phyloP scores from a whole-genome alignment of 1,284 basidiomycete genomes.

The Cystobasidium slooffiae region DNA sequence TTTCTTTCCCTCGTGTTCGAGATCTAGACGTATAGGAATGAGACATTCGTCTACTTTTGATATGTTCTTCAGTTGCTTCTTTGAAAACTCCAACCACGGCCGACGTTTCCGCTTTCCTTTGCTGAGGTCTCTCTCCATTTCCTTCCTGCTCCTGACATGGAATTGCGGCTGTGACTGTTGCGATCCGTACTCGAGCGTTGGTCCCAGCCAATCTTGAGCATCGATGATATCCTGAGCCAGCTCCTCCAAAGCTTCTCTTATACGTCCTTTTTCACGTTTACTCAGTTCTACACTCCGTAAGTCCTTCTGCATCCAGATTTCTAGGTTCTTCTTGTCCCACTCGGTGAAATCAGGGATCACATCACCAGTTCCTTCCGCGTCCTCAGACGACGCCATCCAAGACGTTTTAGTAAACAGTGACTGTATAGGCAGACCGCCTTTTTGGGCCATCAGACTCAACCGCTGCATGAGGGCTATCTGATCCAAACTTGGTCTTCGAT shows the following conservation, averaged over 20 bases:
- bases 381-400: constrained; percentile 19
- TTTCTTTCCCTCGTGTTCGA: constrained; percentile 86
- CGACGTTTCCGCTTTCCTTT: constrained; percentile 49
- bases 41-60: constrained; percentile 73
- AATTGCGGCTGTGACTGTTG: constrained; percentile 33
- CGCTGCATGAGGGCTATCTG: constrained; percentile 40
- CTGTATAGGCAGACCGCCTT: constrained; percentile 40
- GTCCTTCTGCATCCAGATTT: constrained; percentile 40
- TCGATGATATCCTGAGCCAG: constrained; percentile 42
- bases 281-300: constrained; percentile 20
- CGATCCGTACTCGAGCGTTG: background rate
- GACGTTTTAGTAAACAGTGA: constrained; percentile 38
- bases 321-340: constrained; percentile 25
- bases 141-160: constrained; percentile 42
- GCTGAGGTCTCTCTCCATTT: constrained; percentile 45
- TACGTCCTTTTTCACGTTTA: constrained; percentile 21
- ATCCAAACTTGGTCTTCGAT: constrained; percentile 37
- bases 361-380: background rate
- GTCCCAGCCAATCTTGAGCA: constrained; percentile 52
- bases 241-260: constrained; percentile 13
- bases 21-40: constrained; percentile 90
- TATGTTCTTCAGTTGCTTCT: constrained; percentile 65
- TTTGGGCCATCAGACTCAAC: constrained; percentile 33
- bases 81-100: constrained; percentile 58
- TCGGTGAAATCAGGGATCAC: constrained; percentile 27